Base-by-base conservation (phyloP, 1,284 basidiomycete genomes). In the Ceratorhiza oryzae-sativae region DNA sequence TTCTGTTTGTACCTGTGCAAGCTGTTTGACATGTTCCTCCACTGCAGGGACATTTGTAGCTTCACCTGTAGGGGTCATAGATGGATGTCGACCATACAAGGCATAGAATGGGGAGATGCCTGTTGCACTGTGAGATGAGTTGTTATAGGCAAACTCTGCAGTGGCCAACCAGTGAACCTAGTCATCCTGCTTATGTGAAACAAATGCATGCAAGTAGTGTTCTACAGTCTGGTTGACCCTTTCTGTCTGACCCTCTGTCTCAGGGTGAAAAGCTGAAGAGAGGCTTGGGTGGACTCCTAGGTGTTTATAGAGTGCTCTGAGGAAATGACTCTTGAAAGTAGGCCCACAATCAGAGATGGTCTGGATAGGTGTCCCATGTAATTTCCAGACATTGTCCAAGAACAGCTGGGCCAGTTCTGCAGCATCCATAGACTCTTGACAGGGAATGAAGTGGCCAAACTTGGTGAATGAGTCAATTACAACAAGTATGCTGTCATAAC, bases 171-270 rank as follows among this genome's bases (percentile, higher is more conserved):
- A 71, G 0, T 65, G 25, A 8, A 8, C 30, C 77, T 75, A 77
- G 46, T 78, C 70, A 49, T 72, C 60, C 48, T 77, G 76, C 13
- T 62, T 30, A 32, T 75, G 72, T 12, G 62, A 41, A 20, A 32
- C 51, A 48, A 71, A 77, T 51, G 30, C 25, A 0, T 75, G 70
- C 6, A 77, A 67, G 41, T 72, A 74, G 8, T 74, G 73, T 60
- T 79, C 78, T 0, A 80, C 34, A 0, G 45, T 45, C 53, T 79
- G 78, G 71, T 81, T 81, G 4, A 78, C 74, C 0, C 73, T 41
- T 73, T 82, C 79, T 0, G 78, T 79, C 45, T 81, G 79, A 0
- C 81, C 78, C 58, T 82, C 78, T 0, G 78, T 77, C 53, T 81
- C 74, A 0, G 78, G 80, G 53, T 79, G 79, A 45, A 75, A 79